Conservation (phyloP, 495 filamentous ascomycete genomes). For the Podospora fimiseda region DNA sequence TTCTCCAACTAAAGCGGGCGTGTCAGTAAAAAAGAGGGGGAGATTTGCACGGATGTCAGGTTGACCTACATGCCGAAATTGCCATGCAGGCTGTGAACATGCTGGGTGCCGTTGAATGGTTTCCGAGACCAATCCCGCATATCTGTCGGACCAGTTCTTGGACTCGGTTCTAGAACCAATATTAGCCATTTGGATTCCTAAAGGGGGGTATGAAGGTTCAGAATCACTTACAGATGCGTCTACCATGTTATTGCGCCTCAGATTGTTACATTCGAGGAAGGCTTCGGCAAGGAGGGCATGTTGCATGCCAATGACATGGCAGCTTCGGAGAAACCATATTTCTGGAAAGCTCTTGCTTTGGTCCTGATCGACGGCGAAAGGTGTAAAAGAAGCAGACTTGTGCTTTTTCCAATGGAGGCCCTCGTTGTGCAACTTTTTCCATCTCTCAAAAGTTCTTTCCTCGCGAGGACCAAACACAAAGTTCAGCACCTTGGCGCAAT, state of each 20-base stretch:
- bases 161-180: slow-evolving; percentile 31
- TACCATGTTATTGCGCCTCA: neutral
- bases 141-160: slow-evolving; percentile 38
- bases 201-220: neutral
- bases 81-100: slow-evolving; percentile 52
- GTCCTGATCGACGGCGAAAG: neutral
- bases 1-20: slow-evolving; percentile 39
- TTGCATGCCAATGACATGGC: slow-evolving; percentile 47
- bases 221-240: neutral
- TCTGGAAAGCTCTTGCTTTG: slow-evolving; percentile 32
- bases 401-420: slow-evolving; percentile 29
- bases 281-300: slow-evolving; percentile 51
- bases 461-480: slow-evolving; percentile 38
- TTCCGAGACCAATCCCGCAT: slow-evolving; percentile 47
- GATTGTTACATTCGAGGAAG: slow-evolving; percentile 18
- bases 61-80: slow-evolving; percentile 46
- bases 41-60: no score
- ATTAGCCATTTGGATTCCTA: neutral
- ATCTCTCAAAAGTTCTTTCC: slow-evolving; percentile 14
- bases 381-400: slow-evolving; percentile 30
- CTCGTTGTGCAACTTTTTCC: slow-evolving; percentile 30
- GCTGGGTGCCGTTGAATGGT: slow-evolving; percentile 45
- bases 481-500: slow-evolving; percentile 48
- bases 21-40: slow-evolving; percentile 1
- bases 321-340: slow-evolving; percentile 42